These are phyloP conservation scores for Salvia rosmarinus DNA, from an alignment of 257 asterid species.

Conservation along the genomic window DNA sequence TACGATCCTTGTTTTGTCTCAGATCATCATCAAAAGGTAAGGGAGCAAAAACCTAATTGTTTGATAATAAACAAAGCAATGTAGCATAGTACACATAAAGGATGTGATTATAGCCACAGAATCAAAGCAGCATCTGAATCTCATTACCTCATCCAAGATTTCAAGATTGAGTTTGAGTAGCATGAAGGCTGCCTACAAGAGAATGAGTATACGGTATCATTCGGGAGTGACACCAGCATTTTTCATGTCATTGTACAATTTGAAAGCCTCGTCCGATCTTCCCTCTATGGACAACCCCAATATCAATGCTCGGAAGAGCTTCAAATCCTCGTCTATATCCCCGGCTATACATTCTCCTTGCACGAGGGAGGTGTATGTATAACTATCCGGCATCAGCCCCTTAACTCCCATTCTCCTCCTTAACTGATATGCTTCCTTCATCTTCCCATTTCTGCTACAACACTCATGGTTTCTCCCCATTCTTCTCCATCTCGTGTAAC, in stretches of 20 bases:
- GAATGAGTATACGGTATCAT: conserved; percentile 65
- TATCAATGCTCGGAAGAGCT: conserved; percentile 61
- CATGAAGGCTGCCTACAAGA: conserved; percentile 89
- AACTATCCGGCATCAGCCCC: conserved; percentile 62
- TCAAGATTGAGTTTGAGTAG: conserved; percentile 21
- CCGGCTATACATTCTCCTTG: conserved; percentile 74
- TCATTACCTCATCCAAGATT: conserved; percentile 1
- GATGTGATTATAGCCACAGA: too few species aligned
- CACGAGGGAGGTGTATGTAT: conserved; percentile 69
- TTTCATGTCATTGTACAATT: conserved; percentile 78
- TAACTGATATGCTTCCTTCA: conserved; percentile 46
- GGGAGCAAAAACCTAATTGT: background rate
- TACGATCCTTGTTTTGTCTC: background rate
- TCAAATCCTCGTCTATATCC: conserved; percentile 60
- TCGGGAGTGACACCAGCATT: conserved; percentile 69
- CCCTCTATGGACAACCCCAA: conserved; percentile 74
- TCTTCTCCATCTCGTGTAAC: conserved; percentile 54
- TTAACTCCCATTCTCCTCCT: conserved; percentile 56
- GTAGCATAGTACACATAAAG: too few species aligned
- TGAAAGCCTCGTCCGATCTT: conserved; percentile 79
- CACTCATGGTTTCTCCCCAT: conserved; percentile 52
- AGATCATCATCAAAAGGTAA: too few species aligned
- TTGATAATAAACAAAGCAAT: too few species aligned
- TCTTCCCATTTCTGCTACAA: conserved; percentile 53
- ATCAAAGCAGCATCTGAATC: background rate